Base-by-base conservation (phyloP, 2,329 filamentous ascomycete species). In the Ophiocordyceps camponoti-leonardi region DNA sequence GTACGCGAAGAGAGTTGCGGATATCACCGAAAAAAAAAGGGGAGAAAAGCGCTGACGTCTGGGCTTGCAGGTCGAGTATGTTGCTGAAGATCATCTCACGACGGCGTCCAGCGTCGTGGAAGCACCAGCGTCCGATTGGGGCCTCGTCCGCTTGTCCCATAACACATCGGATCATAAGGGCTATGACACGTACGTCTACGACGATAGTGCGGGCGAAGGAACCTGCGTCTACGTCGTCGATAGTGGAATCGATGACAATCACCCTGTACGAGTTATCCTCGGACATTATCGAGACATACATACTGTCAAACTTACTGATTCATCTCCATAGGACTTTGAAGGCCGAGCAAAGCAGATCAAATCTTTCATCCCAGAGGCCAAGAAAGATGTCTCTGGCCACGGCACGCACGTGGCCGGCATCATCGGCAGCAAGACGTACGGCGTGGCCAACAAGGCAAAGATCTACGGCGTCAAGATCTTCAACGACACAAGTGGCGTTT, bases 191-290 rank as follows among this genome's bases (percentile, higher is more conserved):
- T 66, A 63, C 49, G 41, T 50, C 18, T 65, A 62, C 50, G 59
- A 65, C 46, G 48, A 50, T 4, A 53, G 50, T 6, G 60, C 61
- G 3, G 45, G 42, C 33, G n/a, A 18, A 8, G 45, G 42, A 23
- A 43, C 45, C 5, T 46, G 45, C 35, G n/a, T 37, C 41, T 46
- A 46, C 16, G 42, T 47, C 19, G 19, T 47, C 22, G 45, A 47
- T 18, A 44, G 42, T 19, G 45, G 45, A n/a, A n/a, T 46, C 13
- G 45, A 46, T 5, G 23, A 26, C 14, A 30, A 22, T 7, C 65
- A 63, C 35, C 61, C 10, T 65, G 57, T 28, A 28, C 59, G 57
- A 20, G 68, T 67, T 7, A 19, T n/a, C 6, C n/a, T 6, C 22
- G 22, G 22, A 22, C 11, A 20, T 20, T 7, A 2, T 11, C 39